A percentile compares a stretch with the other conserved stretches of the same genome.
These are phyloP conservation scores for Carallia pectinifolia DNA, from an alignment of 345 rosid species.

Conservation along the genomic window DNA sequence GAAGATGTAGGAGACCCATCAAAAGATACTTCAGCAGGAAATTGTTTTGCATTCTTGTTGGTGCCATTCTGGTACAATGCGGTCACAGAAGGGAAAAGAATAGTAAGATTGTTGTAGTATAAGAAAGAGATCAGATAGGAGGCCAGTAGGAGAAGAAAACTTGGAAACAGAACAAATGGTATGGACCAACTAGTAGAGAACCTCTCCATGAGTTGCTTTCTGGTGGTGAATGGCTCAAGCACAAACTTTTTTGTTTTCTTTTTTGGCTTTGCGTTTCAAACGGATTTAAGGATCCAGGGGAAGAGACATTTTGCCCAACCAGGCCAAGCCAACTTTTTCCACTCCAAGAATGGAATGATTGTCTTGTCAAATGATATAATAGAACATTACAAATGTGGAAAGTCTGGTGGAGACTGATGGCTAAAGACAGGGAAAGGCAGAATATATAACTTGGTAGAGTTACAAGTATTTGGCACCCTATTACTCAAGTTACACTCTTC, in stretches of 20 bases:
- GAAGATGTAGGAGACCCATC: neutral
- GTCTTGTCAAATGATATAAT: no score
- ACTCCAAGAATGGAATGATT: neutral
- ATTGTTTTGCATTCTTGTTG: neutral
- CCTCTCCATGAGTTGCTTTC: neutral
- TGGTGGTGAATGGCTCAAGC: neutral
- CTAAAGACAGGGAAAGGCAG: no score
- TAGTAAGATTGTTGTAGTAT: neutral
- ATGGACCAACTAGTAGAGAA: neutral
- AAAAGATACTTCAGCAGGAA: neutral
- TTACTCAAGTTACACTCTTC: no score
- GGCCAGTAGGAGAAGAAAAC: neutral
- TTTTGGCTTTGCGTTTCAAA: no score
- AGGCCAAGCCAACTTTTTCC: neutral
- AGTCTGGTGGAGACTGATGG: no score
- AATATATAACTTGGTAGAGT: no score
- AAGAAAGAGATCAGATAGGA: neutral
- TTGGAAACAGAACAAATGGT: neutral
- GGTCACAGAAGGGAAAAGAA: neutral
- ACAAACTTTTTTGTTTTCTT: no score
- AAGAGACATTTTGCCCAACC: neutral
- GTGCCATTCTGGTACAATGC: neutral
- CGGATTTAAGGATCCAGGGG: no score
- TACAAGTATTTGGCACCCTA: no score
- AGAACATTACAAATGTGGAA: no score